Evolutionary conservation across 2,329 filamentous ascomycete species (phyloP), one percentile per base, ranked within the genome.

Genomic region (Fusarium proliferatum): DNA sequence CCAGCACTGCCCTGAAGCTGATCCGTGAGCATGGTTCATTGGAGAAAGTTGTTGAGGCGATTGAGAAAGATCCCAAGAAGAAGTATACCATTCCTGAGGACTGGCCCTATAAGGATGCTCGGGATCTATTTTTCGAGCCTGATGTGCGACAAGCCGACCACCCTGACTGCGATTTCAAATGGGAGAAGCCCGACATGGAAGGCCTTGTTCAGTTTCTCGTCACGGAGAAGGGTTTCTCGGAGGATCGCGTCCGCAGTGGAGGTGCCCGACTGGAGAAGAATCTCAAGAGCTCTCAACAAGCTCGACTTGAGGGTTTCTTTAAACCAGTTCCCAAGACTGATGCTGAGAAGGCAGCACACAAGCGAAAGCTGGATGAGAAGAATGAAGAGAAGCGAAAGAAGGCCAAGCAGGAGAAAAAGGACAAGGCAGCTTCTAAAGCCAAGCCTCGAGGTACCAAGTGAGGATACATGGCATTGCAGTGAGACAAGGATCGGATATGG

Each of bases 251-350:
- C 13, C 90, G 95, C 42, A 90, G 88, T 48, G 96, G 89, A 34
- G 95, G 93, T 2, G 88, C 91, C 5, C 90, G 94, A 63, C 85
- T 99, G 65, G 90, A 93, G 81, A 99, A 98, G 88, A 96, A 95
- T 77, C 86, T 97, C 74, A 98, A 97, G 88, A 93, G 89, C 55
- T 92, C 92, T 34, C 96, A 98, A 82, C 96, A 99, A 84, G 92
- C 94, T 34, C 89, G 96, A 28, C 86, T 99, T 4, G 96, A 98
- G 80, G 96, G 96, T 1, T 99, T 99, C 86, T 99, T 99, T 88
- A 98, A 97, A 86, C 91, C 94, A 3, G 85, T 97, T 21, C 93
- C 94, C 69, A 97, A 96, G 86, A 94, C 95, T 1, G 93, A 95
- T 1, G 93, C 92, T 73, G 92, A 99, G 85, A 93, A 96, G 84